Conservation (phyloP, 2,329 filamentous ascomycete genomes). For the Botrytis porri region DNA sequence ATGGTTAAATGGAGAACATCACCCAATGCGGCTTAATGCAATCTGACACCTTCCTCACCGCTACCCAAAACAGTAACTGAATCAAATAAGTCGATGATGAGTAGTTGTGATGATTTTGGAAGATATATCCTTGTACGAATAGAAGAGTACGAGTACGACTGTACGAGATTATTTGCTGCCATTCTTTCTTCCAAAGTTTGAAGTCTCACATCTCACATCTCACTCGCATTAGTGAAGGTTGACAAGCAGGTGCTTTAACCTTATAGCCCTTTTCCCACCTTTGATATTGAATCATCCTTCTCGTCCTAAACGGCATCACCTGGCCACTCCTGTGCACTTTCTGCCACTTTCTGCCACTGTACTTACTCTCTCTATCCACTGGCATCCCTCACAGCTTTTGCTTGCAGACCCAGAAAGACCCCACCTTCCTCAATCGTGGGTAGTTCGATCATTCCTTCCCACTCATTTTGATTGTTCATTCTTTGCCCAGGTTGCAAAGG, state of each 20-base stretch:
- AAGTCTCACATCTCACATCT: neutral
- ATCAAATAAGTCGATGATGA: neutral
- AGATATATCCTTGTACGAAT: neutral
- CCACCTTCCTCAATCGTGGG: slow-evolving; percentile 13
- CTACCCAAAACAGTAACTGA: neutral
- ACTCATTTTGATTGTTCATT: slow-evolving; percentile 2
- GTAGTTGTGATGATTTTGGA: neutral
- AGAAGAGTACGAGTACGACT: neutral
- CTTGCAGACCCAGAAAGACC: neutral
- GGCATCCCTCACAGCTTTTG: neutral
- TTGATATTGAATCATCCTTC: neutral
- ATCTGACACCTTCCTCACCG: neutral
- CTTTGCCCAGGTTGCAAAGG: slow-evolving; percentile 4
- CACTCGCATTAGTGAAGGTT: neutral
- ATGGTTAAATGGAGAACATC: neutral
- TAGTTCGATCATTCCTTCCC: slow-evolving; percentile 19
- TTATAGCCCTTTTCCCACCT: neutral
- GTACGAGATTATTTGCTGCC: neutral
- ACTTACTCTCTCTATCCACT: neutral
- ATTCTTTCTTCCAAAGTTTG: neutral
- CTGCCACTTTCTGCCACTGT: neutral
- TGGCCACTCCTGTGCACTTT: neutral
- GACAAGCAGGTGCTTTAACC: neutral
- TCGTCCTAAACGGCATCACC: neutral
- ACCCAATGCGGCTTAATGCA: neutral